Base-by-base conservation (phyloP, 2,329 filamentous ascomycete genomes). In the Thelonectria discophora region DNA sequence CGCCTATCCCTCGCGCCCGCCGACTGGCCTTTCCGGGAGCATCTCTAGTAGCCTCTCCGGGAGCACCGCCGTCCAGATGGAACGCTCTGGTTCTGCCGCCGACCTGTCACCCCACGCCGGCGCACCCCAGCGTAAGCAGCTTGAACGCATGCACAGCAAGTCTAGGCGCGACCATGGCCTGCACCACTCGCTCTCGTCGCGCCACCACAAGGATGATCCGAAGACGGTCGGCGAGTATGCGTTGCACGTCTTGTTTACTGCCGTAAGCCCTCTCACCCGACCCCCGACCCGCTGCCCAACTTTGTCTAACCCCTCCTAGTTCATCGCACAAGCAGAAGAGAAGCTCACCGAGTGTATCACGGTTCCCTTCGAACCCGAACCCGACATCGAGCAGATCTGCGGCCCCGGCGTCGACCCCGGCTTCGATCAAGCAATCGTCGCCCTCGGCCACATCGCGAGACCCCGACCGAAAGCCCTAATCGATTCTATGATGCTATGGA, bases 201-300 rank as follows among this genome's bases (percentile, higher is more conserved):
- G 87, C 57, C 87, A 90, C 70, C 83, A 88, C 69, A 86, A 87
- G 68, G 87, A 90, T 55, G 92, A 97, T 65, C 87, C 90, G 66
- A 97, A 94, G 78, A 97, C 94, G 0, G 94, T 97, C n/a, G 94
- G 93, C 57, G 95, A 99, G 81, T 98, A 97, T 85, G 95, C 95
- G 18, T 82, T 99, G 63, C 94, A 98, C 78, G 94, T 98, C 70
- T 82, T 99, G 45, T 97, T 98, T 78, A 98, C 95, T 67, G 93
- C 94, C 63, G 90, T 92, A 76, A 77, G 86, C 81, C 57, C 47
- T 59, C 37, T 55, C 51, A 58, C 7, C 18, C 27, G 40, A 39
- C 45, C 5, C 21, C 24, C 21, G n/a, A n/a, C n/a, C n/a, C n/a
- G n/a, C 12, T 50, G 39, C 32, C 24, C 58, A n/a, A n/a, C 21